Evolutionary conservation across 352 stramenopile species (phyloP), one percentile per base, ranked within the genome.

Genomic region (Pythium myriotylum): DNA sequence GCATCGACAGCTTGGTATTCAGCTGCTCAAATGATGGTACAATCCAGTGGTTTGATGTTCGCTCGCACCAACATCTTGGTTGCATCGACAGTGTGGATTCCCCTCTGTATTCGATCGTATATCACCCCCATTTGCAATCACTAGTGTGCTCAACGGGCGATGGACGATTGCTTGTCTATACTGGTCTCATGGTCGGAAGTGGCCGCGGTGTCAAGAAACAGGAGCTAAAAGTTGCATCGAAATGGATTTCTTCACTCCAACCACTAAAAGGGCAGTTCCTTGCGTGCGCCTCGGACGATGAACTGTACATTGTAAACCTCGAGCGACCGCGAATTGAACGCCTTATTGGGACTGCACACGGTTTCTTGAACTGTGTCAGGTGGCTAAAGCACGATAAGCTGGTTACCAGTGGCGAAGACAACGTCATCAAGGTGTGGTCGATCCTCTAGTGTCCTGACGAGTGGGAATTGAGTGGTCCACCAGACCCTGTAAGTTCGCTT

Each of bases 21-120:
- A 89, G 75, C 29, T 76, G 79, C 20, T 92, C 84, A n/a, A 92
- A 81, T 65, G 81, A 92, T 27, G 79, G 81, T 0, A 85, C 74
- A 4, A 89, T 92, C 39, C 84, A 92, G 37, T 70, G 85, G 37
- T 92, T 90, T 54, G 76, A 82, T 26, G 61, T 72, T 0, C 54
- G 50, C 16, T 77, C 66, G 1, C 62, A 83, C 23, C 50, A 77
- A 26, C 73, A 86, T 42, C 52, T 88, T n/a, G 73, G 74, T 5
- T 69, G 62, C 1, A 41, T 92, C 5, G 72, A 81, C 37, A 58
- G 63, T 27, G 70, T 81, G 5, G 48, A 77, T 24, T 76, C 76
- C 2, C 77, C 84, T 2, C 69, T 90, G 22, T 92, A 91, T 55
- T 81, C 71, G 12, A 70, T 79, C 59, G 66, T 56, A 4, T 24